A percentile compares a stretch with the other conserved stretches of the same genome.
phyloP scores from a whole-genome alignment of 73 alveolate genomes.

The Vitrella brassicaformis region DNA sequence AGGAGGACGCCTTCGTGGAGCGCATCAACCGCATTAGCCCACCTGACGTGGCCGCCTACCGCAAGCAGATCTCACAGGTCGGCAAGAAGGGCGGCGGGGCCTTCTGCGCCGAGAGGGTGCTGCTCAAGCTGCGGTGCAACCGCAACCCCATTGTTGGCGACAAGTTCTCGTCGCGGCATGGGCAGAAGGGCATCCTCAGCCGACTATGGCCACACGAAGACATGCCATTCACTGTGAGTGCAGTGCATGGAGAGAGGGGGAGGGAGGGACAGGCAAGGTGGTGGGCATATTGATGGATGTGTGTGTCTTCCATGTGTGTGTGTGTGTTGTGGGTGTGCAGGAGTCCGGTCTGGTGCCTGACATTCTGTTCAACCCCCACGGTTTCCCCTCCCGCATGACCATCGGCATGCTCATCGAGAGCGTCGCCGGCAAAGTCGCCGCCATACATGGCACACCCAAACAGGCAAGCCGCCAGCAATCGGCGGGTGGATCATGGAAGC shows the following conservation, averaged over 20 bases:
- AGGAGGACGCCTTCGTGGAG: slow-evolving; percentile 82
- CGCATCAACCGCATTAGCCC: slow-evolving; percentile 58
- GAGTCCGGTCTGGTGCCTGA: slow-evolving; percentile 98
- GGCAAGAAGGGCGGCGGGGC: too few relatives aligned
- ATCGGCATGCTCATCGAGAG: slow-evolving; percentile 98
- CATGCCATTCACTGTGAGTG: slow-evolving; percentile 14
- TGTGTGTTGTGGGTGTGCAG: not conserved
- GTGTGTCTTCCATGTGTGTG: not conserved
- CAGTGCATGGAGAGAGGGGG: not conserved
- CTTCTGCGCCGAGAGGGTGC: too few relatives aligned
- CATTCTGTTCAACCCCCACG: slow-evolving; percentile 97
- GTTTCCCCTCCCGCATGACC: slow-evolving; percentile 99
- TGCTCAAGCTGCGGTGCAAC: too few relatives aligned
- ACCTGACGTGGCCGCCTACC: too few relatives aligned
- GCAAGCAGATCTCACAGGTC: too few relatives aligned
- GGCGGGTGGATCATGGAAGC: slow-evolving; percentile 71
- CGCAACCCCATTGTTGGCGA: slow-evolving; percentile 98
- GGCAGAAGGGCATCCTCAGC: slow-evolving; percentile 91
- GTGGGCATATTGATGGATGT: too few relatives aligned
- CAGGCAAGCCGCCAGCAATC: slow-evolving; percentile 53
- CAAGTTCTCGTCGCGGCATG: slow-evolving; percentile 98
- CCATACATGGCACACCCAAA: slow-evolving; percentile 21
- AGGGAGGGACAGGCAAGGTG: not conserved
- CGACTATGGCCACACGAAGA: not conserved
- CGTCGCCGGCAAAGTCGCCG: slow-evolving; percentile 86